Conservation (phyloP, 805 yeast genomes). For the Ogataea glucozyma region DNA sequence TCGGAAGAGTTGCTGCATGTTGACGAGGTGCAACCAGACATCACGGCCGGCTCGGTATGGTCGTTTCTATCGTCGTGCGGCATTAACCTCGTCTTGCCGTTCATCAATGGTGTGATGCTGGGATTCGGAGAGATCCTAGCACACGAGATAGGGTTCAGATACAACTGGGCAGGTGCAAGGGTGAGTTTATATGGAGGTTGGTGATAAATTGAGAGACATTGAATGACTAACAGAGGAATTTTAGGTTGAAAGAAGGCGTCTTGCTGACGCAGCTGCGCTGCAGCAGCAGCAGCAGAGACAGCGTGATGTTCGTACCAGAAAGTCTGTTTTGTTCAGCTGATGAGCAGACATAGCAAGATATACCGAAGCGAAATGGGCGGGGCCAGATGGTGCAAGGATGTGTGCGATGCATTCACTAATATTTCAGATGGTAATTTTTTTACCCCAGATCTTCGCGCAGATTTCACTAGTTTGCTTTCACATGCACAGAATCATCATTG, state of each 20-base stretch:
- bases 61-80: slow-evolving; percentile 50
- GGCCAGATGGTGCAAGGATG: slow-evolving; percentile 1
- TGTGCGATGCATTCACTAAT: neutral
- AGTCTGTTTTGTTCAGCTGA: slow-evolving; percentile 8
- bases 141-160: slow-evolving; percentile 83
- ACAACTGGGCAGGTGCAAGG: slow-evolving; percentile 73
- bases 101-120: slow-evolving; percentile 90
- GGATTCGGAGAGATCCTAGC: slow-evolving; percentile 96
- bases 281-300: slow-evolving; percentile 2
- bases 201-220: too few species aligned
- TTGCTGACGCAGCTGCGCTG: neutral
- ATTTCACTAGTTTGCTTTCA: slow-evolving; percentile 3
- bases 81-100: slow-evolving; percentile 80
- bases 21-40: slow-evolving; percentile 11
- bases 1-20: neutral
- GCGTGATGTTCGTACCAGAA: slow-evolving; percentile 11
- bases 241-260: slow-evolving; percentile 17
- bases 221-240: too few species aligned
- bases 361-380: too few species aligned
- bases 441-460: slow-evolving; percentile 9
- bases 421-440: neutral
- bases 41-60: slow-evolving; percentile 35
- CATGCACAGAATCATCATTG: slow-evolving; percentile 4
- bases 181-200: slow-evolving; percentile 38
- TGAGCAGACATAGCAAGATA: neutral